These are phyloP conservation scores for Trichoderma sp. DNA, from an alignment of 2,329 filamentous ascomycete species.

Conservation along the genomic window DNA sequence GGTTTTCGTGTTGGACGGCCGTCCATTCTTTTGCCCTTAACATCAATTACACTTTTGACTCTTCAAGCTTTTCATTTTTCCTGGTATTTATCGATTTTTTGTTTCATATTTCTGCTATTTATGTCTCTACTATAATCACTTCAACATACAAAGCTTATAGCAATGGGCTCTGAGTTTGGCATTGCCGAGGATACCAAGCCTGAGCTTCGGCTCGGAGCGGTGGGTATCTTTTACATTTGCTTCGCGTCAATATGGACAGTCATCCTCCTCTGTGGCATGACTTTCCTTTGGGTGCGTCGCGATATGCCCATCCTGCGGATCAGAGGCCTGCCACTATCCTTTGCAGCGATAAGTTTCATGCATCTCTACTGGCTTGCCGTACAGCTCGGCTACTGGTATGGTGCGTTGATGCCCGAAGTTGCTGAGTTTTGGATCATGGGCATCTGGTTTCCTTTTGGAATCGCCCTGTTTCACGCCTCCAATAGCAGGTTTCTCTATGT, in stretches of 20 bases:
- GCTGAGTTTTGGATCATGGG: conserved; percentile 67
- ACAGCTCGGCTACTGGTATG: conserved; percentile 40
- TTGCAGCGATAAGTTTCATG: conserved; percentile 40
- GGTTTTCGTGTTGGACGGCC: conserved; percentile 7
- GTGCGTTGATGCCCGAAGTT: conserved; percentile 46
- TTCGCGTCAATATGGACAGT: conserved; percentile 40
- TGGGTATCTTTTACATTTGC: conserved; percentile 43
- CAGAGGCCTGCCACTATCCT: conserved; percentile 41
- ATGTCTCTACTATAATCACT: neutral
- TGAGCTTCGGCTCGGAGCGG: conserved; percentile 34
- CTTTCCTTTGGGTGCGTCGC: conserved; percentile 41
- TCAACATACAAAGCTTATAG: conserved; percentile 3
- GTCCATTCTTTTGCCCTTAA: conserved; percentile 10
- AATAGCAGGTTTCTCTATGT: conserved; percentile 61
- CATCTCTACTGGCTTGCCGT: conserved; percentile 45
- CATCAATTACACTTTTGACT: neutral
- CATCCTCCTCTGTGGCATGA: conserved; percentile 40
- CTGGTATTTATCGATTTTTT: neutral
- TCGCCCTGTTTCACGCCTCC: conserved; percentile 64
- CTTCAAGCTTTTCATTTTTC: neutral
- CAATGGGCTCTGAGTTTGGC: conserved; percentile 36
- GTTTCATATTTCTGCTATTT: neutral
- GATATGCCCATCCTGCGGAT: conserved; percentile 42
- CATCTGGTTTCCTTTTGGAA: conserved; percentile 61
- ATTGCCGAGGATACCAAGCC: conserved; percentile 33